Percentiles rank a stretch among this genome's conserved stretches.
Conservation (phyloP, 805 yeast species). For the Starmerella ratchasimensis region DNA sequence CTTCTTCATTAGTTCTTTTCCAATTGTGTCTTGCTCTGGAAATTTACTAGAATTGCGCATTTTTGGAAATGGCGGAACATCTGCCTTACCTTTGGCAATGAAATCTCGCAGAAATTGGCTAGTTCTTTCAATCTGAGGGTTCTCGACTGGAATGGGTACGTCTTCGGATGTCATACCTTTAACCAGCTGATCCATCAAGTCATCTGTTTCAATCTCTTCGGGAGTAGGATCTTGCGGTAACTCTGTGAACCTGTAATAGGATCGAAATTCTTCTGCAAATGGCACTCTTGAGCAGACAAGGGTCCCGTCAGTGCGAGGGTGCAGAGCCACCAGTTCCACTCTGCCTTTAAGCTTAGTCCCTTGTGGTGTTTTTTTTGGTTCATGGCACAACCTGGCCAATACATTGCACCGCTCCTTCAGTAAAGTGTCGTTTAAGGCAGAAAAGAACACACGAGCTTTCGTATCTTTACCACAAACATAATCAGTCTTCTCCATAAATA, state of each 20-base stretch:
- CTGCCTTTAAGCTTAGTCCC: conserved; percentile 9
- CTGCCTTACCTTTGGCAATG: conserved; percentile 7
- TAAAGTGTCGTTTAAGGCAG: conserved; percentile 10
- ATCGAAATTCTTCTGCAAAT: conserved; percentile 15
- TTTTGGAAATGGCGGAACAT: conserved; percentile 3
- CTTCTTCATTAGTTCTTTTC: too few relatives aligned
- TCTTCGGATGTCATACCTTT: conserved; percentile 5
- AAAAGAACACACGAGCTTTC: conserved; percentile 5
- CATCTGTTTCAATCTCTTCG: conserved; percentile 8
- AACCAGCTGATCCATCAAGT: conserved; percentile 12
- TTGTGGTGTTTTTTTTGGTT: conserved; percentile 1
- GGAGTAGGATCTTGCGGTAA: conserved; percentile 4
- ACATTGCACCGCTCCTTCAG: conserved; percentile 11
- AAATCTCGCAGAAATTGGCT: conserved; percentile 1
- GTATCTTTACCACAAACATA: conserved; percentile 2
- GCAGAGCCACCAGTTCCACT: conserved; percentile 13
- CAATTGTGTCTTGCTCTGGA: too few relatives aligned
- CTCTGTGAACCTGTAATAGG: conserved; percentile 10
- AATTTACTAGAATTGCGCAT: too few relatives aligned
- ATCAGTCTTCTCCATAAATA: conserved; percentile 10
- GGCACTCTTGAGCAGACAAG: conserved; percentile 16
- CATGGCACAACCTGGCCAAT: conserved; percentile 15
- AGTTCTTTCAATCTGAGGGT: conserved; percentile 5
- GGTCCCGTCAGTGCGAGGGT: conserved; percentile 9
- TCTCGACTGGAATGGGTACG: neutral